Percentiles rank a stretch among this genome's conserved stretches.
These are phyloP conservation scores for Hylodesmum podocarpum DNA, from an alignment of 306 rosid genomes.

Conservation along the genomic window DNA sequence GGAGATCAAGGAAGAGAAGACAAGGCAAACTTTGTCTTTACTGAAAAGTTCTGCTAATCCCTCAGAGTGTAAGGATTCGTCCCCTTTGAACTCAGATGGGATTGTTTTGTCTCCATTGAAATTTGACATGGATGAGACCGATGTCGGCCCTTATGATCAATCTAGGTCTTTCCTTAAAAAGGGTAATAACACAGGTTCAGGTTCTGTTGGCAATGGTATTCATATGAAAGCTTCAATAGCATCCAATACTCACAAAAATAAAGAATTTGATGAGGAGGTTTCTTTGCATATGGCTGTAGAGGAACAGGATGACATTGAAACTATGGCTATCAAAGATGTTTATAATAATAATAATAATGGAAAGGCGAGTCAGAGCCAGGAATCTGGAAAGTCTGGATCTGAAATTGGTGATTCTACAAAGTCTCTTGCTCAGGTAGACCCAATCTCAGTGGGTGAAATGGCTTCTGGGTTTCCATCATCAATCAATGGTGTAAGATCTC, in stretches of 20 bases:
- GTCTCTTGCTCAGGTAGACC: conserved; percentile 75
- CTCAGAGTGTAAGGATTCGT: conserved; percentile 56
- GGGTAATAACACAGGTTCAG: conserved; percentile 59
- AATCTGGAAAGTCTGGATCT: conserved; percentile 70
- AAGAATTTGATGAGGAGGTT: conserved; percentile 66
- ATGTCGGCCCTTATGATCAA: conserved; percentile 49
- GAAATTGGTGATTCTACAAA: conserved; percentile 67
- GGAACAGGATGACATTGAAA: conserved; percentile 64
- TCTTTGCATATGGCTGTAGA: conserved; percentile 52
- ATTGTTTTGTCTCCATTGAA: conserved; percentile 67
- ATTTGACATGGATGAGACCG: conserved; percentile 67
- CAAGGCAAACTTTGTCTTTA: conserved; percentile 54
- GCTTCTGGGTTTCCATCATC: conserved; percentile 53
- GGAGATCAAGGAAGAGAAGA: conserved; percentile 84
- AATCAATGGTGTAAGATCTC: conserved; percentile 58
- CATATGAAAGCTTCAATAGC: conserved; percentile 65
- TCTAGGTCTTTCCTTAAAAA: conserved; percentile 65
- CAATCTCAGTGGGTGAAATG: conserved; percentile 60
- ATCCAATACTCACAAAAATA: conserved; percentile 51
- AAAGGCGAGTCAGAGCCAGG: conserved; percentile 62
- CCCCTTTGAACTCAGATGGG: conserved; percentile 61
- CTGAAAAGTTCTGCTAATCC: conserved; percentile 69
- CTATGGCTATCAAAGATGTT: conserved; percentile 48
- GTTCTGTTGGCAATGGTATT: conserved; percentile 50
- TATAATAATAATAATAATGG: conserved; percentile 58